These are phyloP conservation scores for Penstemon eatonii DNA, from an alignment of 257 asterid genomes.

Conservation along the genomic window DNA sequence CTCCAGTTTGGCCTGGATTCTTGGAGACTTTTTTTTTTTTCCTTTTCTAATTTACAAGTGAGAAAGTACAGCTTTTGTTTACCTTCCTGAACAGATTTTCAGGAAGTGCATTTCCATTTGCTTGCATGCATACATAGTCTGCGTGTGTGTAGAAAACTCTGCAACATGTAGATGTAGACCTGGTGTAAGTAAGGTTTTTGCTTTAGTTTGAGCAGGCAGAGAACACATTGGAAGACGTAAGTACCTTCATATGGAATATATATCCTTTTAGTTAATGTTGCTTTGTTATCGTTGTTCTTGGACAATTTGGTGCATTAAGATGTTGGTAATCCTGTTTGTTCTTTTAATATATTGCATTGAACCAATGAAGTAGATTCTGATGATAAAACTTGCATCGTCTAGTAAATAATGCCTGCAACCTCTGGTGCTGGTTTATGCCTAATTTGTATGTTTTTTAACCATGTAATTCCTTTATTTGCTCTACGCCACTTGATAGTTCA, in stretches of 20 bases:
- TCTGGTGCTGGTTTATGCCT: neutral
- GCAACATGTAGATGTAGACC: neutral
- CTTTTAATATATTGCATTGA: neutral
- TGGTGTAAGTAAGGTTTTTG: neutral
- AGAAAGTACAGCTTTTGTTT: neutral
- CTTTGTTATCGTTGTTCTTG: neutral
- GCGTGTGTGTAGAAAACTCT: neutral
- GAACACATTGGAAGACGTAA: neutral
- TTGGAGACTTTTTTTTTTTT: too few relatives aligned
- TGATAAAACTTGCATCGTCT: slow-evolving; percentile 12
- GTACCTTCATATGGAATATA: neutral
- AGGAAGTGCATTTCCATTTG: neutral
- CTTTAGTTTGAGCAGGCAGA: neutral
- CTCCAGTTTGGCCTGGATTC: too few relatives aligned
- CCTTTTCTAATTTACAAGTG: neutral
- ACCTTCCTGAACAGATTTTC: neutral
- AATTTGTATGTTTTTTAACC: too few relatives aligned
- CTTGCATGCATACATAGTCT: neutral
- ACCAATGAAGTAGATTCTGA: neutral
- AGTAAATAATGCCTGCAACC: slow-evolving; percentile 7
- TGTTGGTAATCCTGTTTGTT: slow-evolving; percentile 2
- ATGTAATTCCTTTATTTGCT: neutral
- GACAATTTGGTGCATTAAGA: slow-evolving; percentile 2
- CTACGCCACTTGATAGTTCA: neutral
- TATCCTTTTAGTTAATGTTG: neutral